Conservation (phyloP, 805 yeast genomes). For the Hermanozyma aechmeae region DNA sequence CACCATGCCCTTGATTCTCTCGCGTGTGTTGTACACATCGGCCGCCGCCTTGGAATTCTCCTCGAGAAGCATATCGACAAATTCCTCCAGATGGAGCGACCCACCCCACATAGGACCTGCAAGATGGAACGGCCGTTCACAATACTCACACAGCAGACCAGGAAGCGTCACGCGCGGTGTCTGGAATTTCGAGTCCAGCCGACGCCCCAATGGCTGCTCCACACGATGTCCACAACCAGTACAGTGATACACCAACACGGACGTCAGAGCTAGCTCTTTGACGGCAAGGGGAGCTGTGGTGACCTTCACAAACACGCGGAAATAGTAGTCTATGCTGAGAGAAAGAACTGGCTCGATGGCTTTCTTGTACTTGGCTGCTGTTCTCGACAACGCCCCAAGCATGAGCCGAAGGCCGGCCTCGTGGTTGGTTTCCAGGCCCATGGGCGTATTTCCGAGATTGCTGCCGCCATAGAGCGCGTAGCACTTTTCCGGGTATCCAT, state of each 20-base stretch:
- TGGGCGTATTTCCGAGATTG: constrained; percentile 53
- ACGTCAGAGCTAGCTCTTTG: constrained; percentile 65
- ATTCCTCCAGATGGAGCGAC: constrained; percentile 58
- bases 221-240: constrained; percentile 74
- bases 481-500: constrained; percentile 94
- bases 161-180: constrained; percentile 43
- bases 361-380: constrained; percentile 87
- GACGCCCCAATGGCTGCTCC: constrained; percentile 69
- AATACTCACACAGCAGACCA: constrained; percentile 54
- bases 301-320: constrained; percentile 75
- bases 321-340: constrained; percentile 86
- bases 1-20: constrained; percentile 87
- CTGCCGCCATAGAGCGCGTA: constrained; percentile 92
- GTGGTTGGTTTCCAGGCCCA: constrained; percentile 67
- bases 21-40: constrained; percentile 63
- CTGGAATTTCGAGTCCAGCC: constrained; percentile 44
- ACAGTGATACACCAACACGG: constrained; percentile 76
- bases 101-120: constrained; percentile 98
- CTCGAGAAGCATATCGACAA: constrained; percentile 55
- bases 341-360: constrained; percentile 79
- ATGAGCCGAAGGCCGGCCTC: constrained; percentile 89
- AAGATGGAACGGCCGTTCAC: constrained; percentile 62
- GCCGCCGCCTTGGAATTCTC: constrained; percentile 39
- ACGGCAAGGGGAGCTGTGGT: constrained; percentile 72
- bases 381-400: constrained; percentile 59